Base-by-base conservation (phyloP, 129 eudicot genomes). In the Flaveria ramosissima region DNA sequence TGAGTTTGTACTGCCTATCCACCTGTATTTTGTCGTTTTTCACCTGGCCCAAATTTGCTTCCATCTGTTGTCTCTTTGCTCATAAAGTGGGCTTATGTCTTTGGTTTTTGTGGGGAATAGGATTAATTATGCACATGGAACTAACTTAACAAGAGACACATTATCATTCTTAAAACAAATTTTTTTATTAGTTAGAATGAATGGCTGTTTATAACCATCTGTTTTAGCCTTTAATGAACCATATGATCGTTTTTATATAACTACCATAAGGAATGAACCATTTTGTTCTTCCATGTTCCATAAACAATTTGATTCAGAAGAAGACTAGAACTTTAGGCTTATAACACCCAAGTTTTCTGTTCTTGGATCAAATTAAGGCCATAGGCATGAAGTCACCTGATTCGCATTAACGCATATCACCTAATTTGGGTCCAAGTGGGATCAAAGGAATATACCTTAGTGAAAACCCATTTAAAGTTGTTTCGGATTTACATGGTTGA, bases 1-100 rank as follows among this genome's bases (percentile, higher is more conserved):
- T 89, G 93, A 88, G 86, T 73, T 79, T 82, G 79, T 77, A 82
- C 87, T 81, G 84, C 72, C 73, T 53, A 89, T 78, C 90, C 91
- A 89, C 83, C 91, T 86, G 95, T 84, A 77, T 82, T 86, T 89
- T 84, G 88, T 89, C 89, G 71, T 86, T 75, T 84, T 82, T 39
- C 83, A 62, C 55, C 7, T 55, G 56, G 77, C 77, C 69, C 56
- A 70, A 66, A 66, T 41, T 77, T 79, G 76, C 81, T 73, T 83
- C 82, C 72, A 69, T 65, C 74, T 79, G 57, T 77, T 80, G 83
- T 83, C 85, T 77, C 69, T 72, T 80, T 77, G 76, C 56, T 69
- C 80, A 75, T 86, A 83, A 86, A 86, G 85, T 83, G 64, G 62
- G 76, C 85, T 80, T 68, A 61, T 83, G 87, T 83, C 87, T 78